Evolutionary conservation across 176 grass and related monocot species (phyloP).

Genomic region (Cymbopogon citratus): DNA sequence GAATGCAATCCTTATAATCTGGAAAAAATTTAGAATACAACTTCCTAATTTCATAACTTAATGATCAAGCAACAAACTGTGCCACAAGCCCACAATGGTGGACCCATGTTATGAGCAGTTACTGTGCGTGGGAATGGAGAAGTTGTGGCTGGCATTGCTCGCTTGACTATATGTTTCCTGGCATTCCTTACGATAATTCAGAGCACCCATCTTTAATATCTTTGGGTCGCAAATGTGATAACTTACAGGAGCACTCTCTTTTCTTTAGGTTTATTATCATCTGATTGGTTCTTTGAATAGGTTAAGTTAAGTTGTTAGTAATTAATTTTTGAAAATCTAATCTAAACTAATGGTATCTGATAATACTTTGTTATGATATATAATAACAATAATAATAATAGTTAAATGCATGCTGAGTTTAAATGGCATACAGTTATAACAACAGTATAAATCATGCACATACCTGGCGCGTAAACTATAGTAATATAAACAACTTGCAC

Average conservation of each 20-base stretch:
- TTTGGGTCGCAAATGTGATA: neutral
- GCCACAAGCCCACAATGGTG: neutral
- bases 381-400: too few species aligned
- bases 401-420: neutral
- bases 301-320: neutral
- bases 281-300: neutral
- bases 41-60: neutral
- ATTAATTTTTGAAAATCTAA: neutral
- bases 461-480: conserved; percentile 39
- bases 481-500: conserved; percentile 35
- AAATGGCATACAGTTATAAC: neutral
- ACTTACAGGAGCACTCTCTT: neutral
- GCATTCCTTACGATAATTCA: neutral
- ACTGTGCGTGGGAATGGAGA: neutral
- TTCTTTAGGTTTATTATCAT: neutral
- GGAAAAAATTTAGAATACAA: neutral
- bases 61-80: neutral
- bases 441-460: conserved; percentile 14
- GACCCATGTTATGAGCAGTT: neutral
- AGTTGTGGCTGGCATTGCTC: neutral
- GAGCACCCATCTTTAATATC: neutral
- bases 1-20: neutral
- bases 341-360: conserved; percentile 4
- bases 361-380: too few species aligned
- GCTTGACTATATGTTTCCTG: neutral